Percentiles rank a stretch among this genome's conserved stretches.
Evolutionary conservation across 176 grass and related monocot genomes (phyloP).

Genomic region (Oryza nivara): DNA sequence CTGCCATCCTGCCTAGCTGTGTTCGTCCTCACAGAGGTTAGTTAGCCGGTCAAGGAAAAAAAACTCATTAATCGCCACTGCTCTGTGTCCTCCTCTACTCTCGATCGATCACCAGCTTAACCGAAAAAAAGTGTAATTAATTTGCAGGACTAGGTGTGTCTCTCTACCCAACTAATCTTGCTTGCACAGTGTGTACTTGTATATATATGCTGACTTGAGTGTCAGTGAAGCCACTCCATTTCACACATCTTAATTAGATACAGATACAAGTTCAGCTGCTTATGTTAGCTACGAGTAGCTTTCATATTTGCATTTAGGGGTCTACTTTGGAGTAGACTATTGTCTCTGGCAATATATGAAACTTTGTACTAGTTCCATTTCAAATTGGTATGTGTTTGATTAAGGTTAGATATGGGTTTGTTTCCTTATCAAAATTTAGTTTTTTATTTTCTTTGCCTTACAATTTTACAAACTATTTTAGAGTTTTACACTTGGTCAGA

Average conservation of each 20-base stretch:
- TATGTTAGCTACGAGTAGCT: neutral
- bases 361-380: neutral
- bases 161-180: neutral
- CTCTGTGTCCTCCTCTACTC: neutral
- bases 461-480: neutral
- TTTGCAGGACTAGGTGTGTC: neutral
- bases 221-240: slow-evolving; percentile 2
- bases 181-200: neutral
- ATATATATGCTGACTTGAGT: neutral
- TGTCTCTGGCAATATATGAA: neutral
- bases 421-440: too few species aligned
- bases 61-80: neutral
- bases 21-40: neutral
- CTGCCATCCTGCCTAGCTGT: neutral
- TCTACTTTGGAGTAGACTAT: neutral
- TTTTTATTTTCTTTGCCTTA: neutral
- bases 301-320: neutral
- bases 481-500: neutral
- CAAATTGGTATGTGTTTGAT: neutral
- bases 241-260: neutral
- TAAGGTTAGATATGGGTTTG: too few species aligned
- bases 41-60: neutral
- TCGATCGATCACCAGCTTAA: too few species aligned
- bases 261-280: neutral
- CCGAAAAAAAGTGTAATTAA: neutral